Base-by-base conservation (phyloP, 139 green algal genomes). In the Tetratostichococcus sp. region DNA sequence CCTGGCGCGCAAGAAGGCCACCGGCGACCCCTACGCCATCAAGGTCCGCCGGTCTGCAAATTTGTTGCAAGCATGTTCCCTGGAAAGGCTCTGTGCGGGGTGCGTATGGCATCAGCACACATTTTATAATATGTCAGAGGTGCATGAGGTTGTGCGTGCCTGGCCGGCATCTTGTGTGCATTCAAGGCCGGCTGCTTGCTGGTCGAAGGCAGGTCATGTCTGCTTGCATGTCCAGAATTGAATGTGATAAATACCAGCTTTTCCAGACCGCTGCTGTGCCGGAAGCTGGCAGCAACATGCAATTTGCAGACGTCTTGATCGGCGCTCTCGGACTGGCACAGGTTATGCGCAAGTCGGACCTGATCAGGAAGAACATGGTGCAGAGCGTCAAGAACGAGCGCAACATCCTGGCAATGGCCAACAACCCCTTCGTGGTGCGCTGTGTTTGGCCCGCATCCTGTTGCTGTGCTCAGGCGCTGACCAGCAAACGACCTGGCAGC, bases 291-390 rank as follows among this genome's bases (percentile, higher is more conserved):
- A 50, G 8, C 8, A 50, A 22, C 17, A 26, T 17, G 11, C 50
- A 4, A 58, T 2, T 22, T 58, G 67, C 34, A 43, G 25, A 28
- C 67, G 6, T 1, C 5, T 14, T 50, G 11, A 42, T 70, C 4
- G 42, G 67, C 2, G n/a, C n/a, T n/a, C n/a, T n/a, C n/a, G n/a
- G n/a, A n/a, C n/a, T n/a, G n/a, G n/a, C 35, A 34, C 86, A 95
- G 90, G 92, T 96, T 30, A 92, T 98, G 86, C 86, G 90, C 30
- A 98, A 98, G 86, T 76, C 78, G 31, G 94, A 98, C 82, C 81
- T 98, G 32, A 87, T 98, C 50, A 86, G 91, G 30, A 98, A 98
- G 82, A 98, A 98, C 84, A 94, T 97, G 87, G 92, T 96, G 50
- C 83, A 96, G 81, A 91, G 80, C 26, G 91, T 96, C 17, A 89